A percentile compares a stretch with the other conserved stretches of the same genome.
Evolutionary conservation across 495 filamentous ascomycete species (phyloP).

Genomic region (Penicillium silybi): DNA sequence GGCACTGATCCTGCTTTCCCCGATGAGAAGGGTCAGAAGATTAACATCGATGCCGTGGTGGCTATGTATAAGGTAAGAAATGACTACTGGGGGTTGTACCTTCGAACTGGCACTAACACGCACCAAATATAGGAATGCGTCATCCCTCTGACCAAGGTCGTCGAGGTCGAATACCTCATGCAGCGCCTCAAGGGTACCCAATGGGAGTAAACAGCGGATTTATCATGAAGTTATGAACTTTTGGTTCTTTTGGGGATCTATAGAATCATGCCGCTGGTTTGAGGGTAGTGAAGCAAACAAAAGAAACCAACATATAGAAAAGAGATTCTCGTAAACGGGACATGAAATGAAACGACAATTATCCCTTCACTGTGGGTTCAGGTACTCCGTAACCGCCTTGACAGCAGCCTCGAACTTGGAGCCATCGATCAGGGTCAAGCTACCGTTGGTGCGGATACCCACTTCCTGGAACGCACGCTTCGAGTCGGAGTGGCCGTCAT

Average conservation of each 20-base stretch:
- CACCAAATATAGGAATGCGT: constrained; percentile 65
- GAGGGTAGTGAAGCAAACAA: constrained; percentile 1
- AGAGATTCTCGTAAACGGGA: constrained; percentile 27
- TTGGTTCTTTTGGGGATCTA: constrained; percentile 9
- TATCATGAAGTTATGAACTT: constrained; percentile 25
- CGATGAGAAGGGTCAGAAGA: constrained; percentile 60
- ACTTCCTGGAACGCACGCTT: constrained; percentile 92
- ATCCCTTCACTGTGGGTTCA: constrained; percentile 33
- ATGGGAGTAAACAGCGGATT: constrained; percentile 47
- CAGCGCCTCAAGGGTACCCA: constrained; percentile 72
- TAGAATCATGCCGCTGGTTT: constrained; percentile 4
- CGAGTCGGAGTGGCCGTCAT: constrained; percentile 76
- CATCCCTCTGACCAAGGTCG: constrained; percentile 93
- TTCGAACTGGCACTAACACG: neutral
- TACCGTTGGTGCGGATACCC: constrained; percentile 79
- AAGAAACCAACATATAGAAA: constrained; percentile 12
- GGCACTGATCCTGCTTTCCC: constrained; percentile 79
- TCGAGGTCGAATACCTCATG: constrained; percentile 98
- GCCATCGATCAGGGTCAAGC: constrained; percentile 74
- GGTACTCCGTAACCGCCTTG: constrained; percentile 66
- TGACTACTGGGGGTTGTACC: too few relatives aligned
- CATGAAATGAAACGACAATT: constrained; percentile 19
- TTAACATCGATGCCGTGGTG: constrained; percentile 89
- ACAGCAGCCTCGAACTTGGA: constrained; percentile 62
- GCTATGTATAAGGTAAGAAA: constrained; percentile 76